These are phyloP conservation scores for Ophiostoma ulmi DNA, from an alignment of 2,329 filamentous ascomycete species.

Conservation along the genomic window DNA sequence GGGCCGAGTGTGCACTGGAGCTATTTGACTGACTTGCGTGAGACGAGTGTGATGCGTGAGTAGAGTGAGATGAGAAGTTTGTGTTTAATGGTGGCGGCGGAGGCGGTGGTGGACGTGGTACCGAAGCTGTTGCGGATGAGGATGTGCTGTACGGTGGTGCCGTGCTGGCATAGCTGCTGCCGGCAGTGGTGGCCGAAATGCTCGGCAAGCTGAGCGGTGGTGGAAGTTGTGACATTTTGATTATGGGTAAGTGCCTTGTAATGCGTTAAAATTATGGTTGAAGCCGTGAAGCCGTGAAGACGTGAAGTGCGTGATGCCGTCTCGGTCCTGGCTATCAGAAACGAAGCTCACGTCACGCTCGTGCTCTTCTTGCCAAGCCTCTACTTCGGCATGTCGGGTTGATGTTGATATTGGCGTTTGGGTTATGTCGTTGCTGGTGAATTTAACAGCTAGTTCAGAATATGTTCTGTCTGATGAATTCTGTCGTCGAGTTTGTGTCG, in stretches of 20 bases:
- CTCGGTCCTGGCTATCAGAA: not conserved
- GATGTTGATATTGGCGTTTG: not conserved
- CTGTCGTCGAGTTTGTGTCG: not conserved
- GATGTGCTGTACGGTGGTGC: not conserved
- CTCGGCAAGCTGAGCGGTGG: not conserved
- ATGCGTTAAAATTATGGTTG: not conserved
- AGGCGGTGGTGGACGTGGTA: not conserved
- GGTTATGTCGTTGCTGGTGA: not conserved
- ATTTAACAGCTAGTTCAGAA: not conserved
- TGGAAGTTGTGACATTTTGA: slow-evolving; percentile 4
- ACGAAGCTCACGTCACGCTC: slow-evolving; percentile 12
- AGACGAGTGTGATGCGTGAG: not conserved
- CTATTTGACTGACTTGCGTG: not conserved
- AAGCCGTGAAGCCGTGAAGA: not conserved
- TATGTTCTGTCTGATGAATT: not conserved
- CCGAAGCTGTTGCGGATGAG: not conserved
- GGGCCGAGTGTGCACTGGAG: slow-evolving; percentile 3
- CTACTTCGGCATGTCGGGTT: slow-evolving; percentile 7
- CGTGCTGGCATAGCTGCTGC: not conserved
- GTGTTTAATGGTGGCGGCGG: slow-evolving; percentile 13
- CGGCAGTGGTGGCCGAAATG: not conserved
- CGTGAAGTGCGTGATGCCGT: slow-evolving; percentile 2
- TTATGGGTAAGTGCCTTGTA: not conserved
- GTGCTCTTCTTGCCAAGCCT: slow-evolving; percentile 2
- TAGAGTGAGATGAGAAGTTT: not conserved